These are phyloP conservation scores for Bondarzewia mesenterica DNA, from an alignment of 1,284 basidiomycete genomes.

Conservation along the genomic window DNA sequence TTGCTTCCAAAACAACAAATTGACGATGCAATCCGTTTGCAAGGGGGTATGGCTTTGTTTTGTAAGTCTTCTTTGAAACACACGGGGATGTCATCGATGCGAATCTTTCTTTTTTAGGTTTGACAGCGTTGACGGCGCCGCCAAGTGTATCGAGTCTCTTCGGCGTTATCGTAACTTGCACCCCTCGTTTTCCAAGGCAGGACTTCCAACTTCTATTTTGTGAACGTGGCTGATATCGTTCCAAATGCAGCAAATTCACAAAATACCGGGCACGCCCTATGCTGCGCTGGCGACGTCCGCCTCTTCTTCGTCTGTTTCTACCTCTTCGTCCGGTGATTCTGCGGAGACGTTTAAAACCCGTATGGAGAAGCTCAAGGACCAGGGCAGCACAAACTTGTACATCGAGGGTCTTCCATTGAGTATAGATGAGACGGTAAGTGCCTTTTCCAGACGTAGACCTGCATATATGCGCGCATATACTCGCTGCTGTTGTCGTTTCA, in stretches of 20 bases:
- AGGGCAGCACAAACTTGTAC: slow-evolving; percentile 60
- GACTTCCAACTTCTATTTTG: slow-evolving; percentile 2
- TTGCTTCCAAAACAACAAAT: not conserved
- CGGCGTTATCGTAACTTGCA: slow-evolving; percentile 64
- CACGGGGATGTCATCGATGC: not conserved
- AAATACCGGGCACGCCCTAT: slow-evolving; percentile 66
- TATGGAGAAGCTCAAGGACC: slow-evolving; percentile 63
- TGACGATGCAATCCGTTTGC: slow-evolving; percentile 33
- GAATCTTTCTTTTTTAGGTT: slow-evolving; percentile 35
- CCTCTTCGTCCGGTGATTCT: slow-evolving; percentile 17
- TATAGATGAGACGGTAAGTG: slow-evolving; percentile 34
- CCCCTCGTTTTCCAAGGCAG: slow-evolving; percentile 60
- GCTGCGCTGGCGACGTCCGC: slow-evolving; percentile 15
- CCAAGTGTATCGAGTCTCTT: slow-evolving; percentile 59
- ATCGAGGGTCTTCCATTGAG: slow-evolving; percentile 66
- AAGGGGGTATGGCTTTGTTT: slow-evolving; percentile 77
- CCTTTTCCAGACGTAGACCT: not conserved
- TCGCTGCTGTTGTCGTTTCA: too few species aligned
- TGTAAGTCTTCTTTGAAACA: slow-evolving; percentile 38
- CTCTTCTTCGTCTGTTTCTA: slow-evolving; percentile 4
- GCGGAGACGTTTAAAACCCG: slow-evolving; percentile 55
- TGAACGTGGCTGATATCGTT: not conserved
- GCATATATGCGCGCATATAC: not conserved
- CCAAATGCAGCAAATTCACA: slow-evolving; percentile 55
- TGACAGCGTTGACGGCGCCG: slow-evolving; percentile 51